phyloP scores from a whole-genome alignment of 2,329 filamentous ascomycete genomes.

The Neofusicoccum ribis region DNA sequence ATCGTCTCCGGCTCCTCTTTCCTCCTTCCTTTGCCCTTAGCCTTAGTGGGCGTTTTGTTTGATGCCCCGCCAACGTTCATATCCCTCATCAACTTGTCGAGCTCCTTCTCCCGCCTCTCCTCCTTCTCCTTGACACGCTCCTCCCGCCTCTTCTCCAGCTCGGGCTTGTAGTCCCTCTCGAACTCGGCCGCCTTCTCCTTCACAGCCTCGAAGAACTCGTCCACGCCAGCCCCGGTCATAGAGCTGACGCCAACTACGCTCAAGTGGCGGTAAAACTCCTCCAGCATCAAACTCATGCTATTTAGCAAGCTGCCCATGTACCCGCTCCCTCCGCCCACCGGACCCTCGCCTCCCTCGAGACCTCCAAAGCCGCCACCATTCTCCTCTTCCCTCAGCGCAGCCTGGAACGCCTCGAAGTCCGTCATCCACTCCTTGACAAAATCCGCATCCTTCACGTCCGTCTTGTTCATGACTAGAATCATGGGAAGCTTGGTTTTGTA shows the following conservation, averaged over 20 bases:
- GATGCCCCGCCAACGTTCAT: conserved; percentile 63
- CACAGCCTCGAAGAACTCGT: conserved; percentile 91
- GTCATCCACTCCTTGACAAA: conserved; percentile 99
- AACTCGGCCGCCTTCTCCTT: conserved; percentile 87
- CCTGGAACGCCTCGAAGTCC: conserved; percentile 94
- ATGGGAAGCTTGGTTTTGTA: conserved; percentile 65
- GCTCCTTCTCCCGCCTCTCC: conserved; percentile 71
- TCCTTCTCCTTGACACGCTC: conserved; percentile 76
- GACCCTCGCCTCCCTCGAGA: conserved; percentile 55
- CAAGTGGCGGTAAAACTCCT: conserved; percentile 95
- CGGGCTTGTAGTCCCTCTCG: conserved; percentile 84
- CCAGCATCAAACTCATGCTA: conserved; percentile 95
- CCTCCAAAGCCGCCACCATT: conserved; percentile 74
- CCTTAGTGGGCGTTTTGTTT: conserved; percentile 27
- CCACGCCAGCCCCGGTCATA: conserved; percentile 86
- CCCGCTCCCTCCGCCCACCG: conserved; percentile 70
- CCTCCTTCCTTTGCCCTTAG: conserved; percentile 32
- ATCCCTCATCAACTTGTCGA: conserved; percentile 92
- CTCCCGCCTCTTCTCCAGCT: conserved; percentile 75
- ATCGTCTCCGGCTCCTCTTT: conserved; percentile 52
- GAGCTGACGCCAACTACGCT: conserved; percentile 91
- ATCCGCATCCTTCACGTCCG: conserved; percentile 84
- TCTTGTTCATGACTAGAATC: conserved; percentile 99
- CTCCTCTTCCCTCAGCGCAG: conserved; percentile 78
- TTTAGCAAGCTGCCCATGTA: conserved; percentile 97